These are phyloP conservation scores for Litchi chinensis DNA, from an alignment of 345 rosid species.

Conservation along the genomic window DNA sequence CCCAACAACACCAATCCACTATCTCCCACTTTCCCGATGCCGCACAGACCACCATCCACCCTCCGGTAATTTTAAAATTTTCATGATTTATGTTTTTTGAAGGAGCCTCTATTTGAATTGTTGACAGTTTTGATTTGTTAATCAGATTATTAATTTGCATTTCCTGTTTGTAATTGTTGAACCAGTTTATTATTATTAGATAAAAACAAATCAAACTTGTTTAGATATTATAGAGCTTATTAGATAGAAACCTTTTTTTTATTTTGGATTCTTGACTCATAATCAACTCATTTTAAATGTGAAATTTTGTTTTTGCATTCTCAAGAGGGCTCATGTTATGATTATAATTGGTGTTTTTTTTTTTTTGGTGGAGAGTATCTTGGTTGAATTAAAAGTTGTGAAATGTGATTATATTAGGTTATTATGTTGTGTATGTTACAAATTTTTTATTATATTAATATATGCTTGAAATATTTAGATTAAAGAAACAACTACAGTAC, in stretches of 20 bases:
- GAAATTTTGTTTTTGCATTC: not conserved
- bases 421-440: not conserved
- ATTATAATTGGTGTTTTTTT: not conserved
- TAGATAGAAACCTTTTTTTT: no score
- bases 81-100: not conserved
- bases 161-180: no score
- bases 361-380: not conserved
- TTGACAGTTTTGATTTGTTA: no score
- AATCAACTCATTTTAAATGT: not conserved
- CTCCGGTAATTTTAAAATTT: constrained; percentile 18
- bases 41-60: constrained; percentile 7
- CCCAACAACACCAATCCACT: constrained; percentile 3
- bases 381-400: not conserved
- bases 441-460: not conserved
- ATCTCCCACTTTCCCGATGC: constrained; percentile 2
- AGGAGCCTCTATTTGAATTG: no score
- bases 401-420: not conserved
- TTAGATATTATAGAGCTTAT: not conserved
- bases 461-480: not conserved
- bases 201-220: no score
- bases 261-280: not conserved
- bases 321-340: not conserved
- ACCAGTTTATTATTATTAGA: no score
- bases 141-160: no score
- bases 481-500: no score